Percentiles rank a stretch among this genome's conserved stretches.
Evolutionary conservation across 2,329 filamentous ascomycete genomes (phyloP).

Genomic region (Cephalotrichum gorgonifer): DNA sequence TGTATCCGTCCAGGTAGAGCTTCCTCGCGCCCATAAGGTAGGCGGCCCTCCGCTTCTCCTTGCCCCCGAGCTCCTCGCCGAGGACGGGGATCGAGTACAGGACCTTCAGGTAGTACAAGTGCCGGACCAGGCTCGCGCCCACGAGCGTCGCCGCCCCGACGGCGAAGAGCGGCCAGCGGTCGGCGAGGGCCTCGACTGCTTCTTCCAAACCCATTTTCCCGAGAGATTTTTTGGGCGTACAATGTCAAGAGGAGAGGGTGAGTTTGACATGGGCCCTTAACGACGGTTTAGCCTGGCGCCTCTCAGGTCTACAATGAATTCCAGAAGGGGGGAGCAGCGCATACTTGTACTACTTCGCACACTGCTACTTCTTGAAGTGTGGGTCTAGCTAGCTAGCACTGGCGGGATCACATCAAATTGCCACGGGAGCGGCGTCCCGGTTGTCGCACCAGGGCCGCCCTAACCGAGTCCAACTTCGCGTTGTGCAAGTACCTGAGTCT

Average conservation of each 20-base stretch:
- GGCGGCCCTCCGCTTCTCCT: slow-evolving; percentile 15
- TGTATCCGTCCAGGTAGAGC: slow-evolving; percentile 18
- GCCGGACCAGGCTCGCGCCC: background rate
- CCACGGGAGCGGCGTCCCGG: background rate
- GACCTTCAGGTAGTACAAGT: slow-evolving; percentile 1
- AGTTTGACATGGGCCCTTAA: background rate
- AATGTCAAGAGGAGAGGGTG: background rate
- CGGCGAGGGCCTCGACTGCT: background rate
- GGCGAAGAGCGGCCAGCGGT: slow-evolving; percentile 4
- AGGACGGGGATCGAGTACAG: slow-evolving; percentile 13
- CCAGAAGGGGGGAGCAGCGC: too few relatives aligned
- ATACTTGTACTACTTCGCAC: too few relatives aligned
- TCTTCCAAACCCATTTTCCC: background rate
- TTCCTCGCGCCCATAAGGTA: slow-evolving; percentile 13
- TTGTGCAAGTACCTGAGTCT: background rate
- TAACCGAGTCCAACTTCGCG: background rate
- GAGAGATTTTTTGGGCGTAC: background rate
- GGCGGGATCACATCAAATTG: background rate
- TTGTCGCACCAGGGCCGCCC: background rate
- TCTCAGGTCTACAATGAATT: too few relatives aligned
- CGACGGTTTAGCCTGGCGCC: too few relatives aligned
- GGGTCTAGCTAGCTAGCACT: background rate
- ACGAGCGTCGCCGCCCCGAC: background rate
- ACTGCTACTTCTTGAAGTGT: too few relatives aligned
- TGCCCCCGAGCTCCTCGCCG: slow-evolving; percentile 14